These are phyloP conservation scores for Neurospora tetraspora DNA, from an alignment of 495 filamentous ascomycete genomes.

Conservation along the genomic window DNA sequence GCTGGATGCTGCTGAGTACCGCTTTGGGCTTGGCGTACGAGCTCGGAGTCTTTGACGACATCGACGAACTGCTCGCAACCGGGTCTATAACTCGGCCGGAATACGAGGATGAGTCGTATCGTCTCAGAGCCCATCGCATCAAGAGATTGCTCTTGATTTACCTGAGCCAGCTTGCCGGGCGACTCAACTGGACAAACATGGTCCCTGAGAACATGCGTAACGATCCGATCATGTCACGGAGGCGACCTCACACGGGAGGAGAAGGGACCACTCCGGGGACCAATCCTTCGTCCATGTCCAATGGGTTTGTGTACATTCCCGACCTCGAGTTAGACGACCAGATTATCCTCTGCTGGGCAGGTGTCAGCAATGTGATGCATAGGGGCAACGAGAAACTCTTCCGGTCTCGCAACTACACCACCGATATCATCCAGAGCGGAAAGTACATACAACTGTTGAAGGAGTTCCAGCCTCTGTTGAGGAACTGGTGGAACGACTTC, in stretches of 20 bases:
- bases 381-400: slow-evolving; percentile 77
- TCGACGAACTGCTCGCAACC: slow-evolving; percentile 47
- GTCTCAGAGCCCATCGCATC: slow-evolving; percentile 67
- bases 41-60: slow-evolving; percentile 86
- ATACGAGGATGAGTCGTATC: slow-evolving; percentile 62
- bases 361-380: slow-evolving; percentile 83
- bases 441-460: slow-evolving; percentile 72
- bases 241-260: slow-evolving; percentile 30
- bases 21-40: slow-evolving; percentile 85
- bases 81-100: slow-evolving; percentile 47
- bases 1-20: slow-evolving; percentile 93
- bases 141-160: slow-evolving; percentile 82
- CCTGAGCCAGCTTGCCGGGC: slow-evolving; percentile 81
- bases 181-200: slow-evolving; percentile 90
- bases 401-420: slow-evolving; percentile 70
- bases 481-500: slow-evolving; percentile 65
- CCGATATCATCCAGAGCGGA: slow-evolving; percentile 74
- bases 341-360: slow-evolving; percentile 86
- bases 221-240: slow-evolving; percentile 35
- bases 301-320: slow-evolving; percentile 46
- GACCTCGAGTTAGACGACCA: slow-evolving; percentile 56
- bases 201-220: slow-evolving; percentile 54
- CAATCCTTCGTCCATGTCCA: slow-evolving; percentile 39
- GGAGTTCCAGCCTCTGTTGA: slow-evolving; percentile 65
- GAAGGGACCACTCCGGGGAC: slow-evolving; percentile 47